Base-by-base conservation (phyloP, 1,284 basidiomycete genomes). In the Ceratobasidium sp. region DNA sequence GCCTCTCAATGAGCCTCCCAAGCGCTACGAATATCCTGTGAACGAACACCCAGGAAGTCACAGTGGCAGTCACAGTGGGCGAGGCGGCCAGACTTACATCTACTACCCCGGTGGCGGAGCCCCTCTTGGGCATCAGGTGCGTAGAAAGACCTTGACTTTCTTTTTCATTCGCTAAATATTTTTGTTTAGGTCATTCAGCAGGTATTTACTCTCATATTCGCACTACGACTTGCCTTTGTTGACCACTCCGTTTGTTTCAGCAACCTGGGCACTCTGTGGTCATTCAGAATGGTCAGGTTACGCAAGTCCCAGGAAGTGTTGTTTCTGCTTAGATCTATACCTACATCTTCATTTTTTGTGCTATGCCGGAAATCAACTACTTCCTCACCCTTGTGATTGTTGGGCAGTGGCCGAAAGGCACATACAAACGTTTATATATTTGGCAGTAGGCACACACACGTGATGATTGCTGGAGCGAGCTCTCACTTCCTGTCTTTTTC, bases 211-310 rank as follows among this genome's bases (percentile, higher is more conserved):
- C 23, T 46, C 14, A 26, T 23, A 16, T 49, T 14, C 9, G 18
- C 7, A 21, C 11, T 30, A 23, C 23, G 54, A 28, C 38, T 16
- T 23, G 44, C 16, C 38, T 30, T 32, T 16, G 28, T 35, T 14
- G 18, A 30, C 38, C 35, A 11, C 14, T 16, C n/a, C 26, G 3
- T n/a, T 11, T 21, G 13, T 59, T 85, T 75, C 85, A 87, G 73
- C 80, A 82, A 70, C 87, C 87, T 71, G 90, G 90, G 18, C 86
- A 88, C 77, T 87, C 89, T n/a, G 82, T 91, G 75, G 82, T 92
- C 66, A 88, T 92, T 74, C 90, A 91, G 76, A 86, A 87, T 75
- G 90, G 91, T 50, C 84, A 83, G 57, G 82, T 92, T 69, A 87
- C 86, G 14, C 88, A 89, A 77, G 81, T 91, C 21, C 88, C 87